Base-by-base conservation (phyloP, 164 flowering plant species). In the Litsea cubeba region DNA sequence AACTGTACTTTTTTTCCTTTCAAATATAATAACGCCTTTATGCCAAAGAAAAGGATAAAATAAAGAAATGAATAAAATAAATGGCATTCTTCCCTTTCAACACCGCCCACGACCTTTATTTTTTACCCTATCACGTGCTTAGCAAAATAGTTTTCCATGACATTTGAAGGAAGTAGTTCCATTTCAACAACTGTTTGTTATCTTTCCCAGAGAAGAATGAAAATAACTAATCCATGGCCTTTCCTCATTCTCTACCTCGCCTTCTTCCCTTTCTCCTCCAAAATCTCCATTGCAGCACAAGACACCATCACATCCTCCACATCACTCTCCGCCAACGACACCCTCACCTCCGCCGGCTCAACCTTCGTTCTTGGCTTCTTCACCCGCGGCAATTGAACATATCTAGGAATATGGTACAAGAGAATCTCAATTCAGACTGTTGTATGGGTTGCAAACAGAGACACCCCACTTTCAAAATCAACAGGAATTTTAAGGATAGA, bases 381-480 rank as follows among this genome's bases (percentile, higher is more conserved):
- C 62, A 69, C 35, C 12, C 67, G 72, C 8, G 62, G 68, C 20
- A 75, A 50, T 40, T 60, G 73, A 14, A 49, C 68, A 5, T 70
- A 75, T 30, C 46, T 75, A 11, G 77, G 73, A 0, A 75, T 75
- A 23, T 70, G 77, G 77, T 75, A 75, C 69, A 58, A 75, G 26
- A 46, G 28, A 6, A 50, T 60, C 12, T 67, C 75, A 14, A 1
- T 51, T 17, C 58, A 51, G 17, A 51, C 58, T 51, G 58, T 51
- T 12, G 86, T 88, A 0, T 90, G 94, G 91, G 87, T 88, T 1
- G 91, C 94, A 7, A 90, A 88, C 82, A 77, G 90, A 73, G 83
- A 83, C 77, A 54, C 6, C 68, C 90, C 94, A 60, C 35, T 88
- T 32, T 64, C 72, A 0, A 78, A 83, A 63, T 76, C 81, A 20